These are phyloP conservation scores for Thermoascus crustaceus DNA, from an alignment of 2,329 filamentous ascomycete species.

Conservation along the genomic window DNA sequence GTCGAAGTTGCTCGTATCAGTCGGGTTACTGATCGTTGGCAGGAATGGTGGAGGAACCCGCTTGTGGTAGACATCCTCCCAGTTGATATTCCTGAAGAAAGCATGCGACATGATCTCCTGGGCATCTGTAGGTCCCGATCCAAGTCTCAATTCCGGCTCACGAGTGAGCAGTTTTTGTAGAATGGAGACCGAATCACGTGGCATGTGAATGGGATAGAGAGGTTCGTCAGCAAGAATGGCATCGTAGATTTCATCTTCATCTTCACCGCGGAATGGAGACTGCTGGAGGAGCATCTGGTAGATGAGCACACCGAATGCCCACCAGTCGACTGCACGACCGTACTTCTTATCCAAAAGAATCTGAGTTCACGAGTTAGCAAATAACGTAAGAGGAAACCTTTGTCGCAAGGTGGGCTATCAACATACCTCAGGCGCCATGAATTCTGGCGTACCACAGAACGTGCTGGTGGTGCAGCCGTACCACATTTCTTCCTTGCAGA, in stretches of 20 bases:
- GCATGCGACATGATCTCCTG: conserved; percentile 99
- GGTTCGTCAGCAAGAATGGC: conserved; percentile 96
- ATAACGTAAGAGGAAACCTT: not conserved
- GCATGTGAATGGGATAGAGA: conserved; percentile 97
- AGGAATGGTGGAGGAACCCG: conserved; percentile 80
- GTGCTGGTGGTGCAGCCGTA: conserved; percentile 94
- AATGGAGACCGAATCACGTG: conserved; percentile 92
- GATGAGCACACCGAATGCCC: conserved; percentile 97
- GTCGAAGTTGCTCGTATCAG: conserved; percentile 99
- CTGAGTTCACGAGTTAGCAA: conserved; percentile 37
- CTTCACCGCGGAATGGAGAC: conserved; percentile 95
- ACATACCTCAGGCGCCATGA: conserved; percentile 93
- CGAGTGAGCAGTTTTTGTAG: conserved; percentile 93
- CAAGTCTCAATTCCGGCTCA: conserved; percentile 85
- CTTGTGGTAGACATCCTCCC: conserved; percentile 98
- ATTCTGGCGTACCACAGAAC: conserved; percentile 98
- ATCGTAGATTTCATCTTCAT: conserved; percentile 99
- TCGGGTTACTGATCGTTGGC: conserved; percentile 80
- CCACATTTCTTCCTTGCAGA: conserved; percentile 99
- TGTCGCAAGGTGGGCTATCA: not conserved
- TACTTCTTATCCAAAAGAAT: conserved; percentile 98
- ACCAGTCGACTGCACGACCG: conserved; percentile 95
- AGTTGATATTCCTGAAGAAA: conserved; percentile 96
- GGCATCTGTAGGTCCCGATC: conserved; percentile 90
- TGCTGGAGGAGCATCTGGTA: conserved; percentile 99